phyloP scores from a whole-genome alignment of 2,329 filamentous ascomycete genomes.

The Kalmusia sp. region DNA sequence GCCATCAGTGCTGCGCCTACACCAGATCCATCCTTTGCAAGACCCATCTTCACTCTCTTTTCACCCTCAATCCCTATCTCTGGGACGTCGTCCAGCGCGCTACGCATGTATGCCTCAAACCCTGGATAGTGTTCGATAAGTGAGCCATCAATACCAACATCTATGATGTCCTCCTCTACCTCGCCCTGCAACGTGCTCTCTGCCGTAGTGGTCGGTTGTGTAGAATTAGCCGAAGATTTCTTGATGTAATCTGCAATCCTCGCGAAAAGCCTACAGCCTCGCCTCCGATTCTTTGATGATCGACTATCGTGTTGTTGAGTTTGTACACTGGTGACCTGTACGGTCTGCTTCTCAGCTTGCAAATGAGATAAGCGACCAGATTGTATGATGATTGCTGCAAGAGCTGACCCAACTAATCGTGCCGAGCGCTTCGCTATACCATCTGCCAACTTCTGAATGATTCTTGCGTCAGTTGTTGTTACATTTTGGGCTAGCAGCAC shows the following conservation, averaged over 20 bases:
- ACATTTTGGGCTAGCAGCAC: background rate
- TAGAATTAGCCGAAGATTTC: conserved; percentile 59
- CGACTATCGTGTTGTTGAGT: background rate
- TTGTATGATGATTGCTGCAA: conserved; percentile 1
- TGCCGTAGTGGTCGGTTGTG: conserved; percentile 38
- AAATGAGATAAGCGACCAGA: background rate
- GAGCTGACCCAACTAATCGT: background rate
- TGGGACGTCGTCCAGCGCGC: conserved; percentile 77
- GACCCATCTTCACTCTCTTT: conserved; percentile 87
- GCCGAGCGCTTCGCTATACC: background rate
- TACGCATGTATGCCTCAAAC: conserved; percentile 87
- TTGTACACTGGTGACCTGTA: background rate
- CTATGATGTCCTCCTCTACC: conserved; percentile 71
- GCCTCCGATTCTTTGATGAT: background rate
- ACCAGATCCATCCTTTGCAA: conserved; percentile 95
- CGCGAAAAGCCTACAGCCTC: background rate
- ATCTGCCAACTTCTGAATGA: background rate
- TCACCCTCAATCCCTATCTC: conserved; percentile 81
- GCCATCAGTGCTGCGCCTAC: conserved; percentile 96
- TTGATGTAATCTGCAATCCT: background rate
- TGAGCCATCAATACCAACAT: conserved; percentile 93
- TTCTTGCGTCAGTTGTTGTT: background rate
- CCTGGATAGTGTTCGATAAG: conserved; percentile 95
- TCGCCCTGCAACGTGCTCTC: conserved; percentile 36
- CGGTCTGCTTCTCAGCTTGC: background rate